Conservation (phyloP, 2,329 filamentous ascomycete species). For the Aspergillus sp. region DNA sequence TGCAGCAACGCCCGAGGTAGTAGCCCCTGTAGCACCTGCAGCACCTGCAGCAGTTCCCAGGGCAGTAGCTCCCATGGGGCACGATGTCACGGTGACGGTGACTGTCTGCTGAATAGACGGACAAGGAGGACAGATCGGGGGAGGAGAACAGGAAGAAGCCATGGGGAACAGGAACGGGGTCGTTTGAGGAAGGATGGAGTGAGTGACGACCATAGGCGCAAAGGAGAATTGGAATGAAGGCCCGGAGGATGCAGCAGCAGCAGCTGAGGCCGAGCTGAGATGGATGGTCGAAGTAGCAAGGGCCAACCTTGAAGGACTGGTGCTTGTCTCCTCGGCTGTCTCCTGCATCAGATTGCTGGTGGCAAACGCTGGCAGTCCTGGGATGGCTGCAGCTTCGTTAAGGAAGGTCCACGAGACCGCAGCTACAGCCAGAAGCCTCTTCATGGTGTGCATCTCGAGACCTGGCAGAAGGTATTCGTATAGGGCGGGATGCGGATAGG, state of each 20-base stretch:
- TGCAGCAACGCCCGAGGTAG: neutral
- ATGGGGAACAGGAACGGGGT: neutral
- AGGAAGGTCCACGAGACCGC: constrained; percentile 13
- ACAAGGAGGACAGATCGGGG: no score
- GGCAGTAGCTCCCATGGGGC: no score
- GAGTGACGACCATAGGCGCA: neutral
- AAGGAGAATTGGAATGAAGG: neutral
- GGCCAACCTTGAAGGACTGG: no score
- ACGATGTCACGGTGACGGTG: no score
- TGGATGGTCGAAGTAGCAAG: neutral
- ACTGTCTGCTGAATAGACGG: no score
- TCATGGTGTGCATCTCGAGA: constrained; percentile 14
- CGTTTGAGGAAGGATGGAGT: neutral
- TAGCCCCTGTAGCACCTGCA: neutral
- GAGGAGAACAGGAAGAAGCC: no score
- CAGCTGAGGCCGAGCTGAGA: neutral
- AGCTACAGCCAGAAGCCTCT: constrained; percentile 10
- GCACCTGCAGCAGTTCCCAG: neutral
- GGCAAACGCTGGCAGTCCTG: neutral
- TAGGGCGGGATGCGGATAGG: neutral
- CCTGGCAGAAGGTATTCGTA: neutral
- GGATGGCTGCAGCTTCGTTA: constrained; percentile 5
- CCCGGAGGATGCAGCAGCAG: no score
- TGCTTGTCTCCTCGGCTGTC: no score
- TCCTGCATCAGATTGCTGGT: no score